Evolutionary conservation across 805 yeast genomes (phyloP).

Genomic region (Hermanozyma aechmeae): DNA sequence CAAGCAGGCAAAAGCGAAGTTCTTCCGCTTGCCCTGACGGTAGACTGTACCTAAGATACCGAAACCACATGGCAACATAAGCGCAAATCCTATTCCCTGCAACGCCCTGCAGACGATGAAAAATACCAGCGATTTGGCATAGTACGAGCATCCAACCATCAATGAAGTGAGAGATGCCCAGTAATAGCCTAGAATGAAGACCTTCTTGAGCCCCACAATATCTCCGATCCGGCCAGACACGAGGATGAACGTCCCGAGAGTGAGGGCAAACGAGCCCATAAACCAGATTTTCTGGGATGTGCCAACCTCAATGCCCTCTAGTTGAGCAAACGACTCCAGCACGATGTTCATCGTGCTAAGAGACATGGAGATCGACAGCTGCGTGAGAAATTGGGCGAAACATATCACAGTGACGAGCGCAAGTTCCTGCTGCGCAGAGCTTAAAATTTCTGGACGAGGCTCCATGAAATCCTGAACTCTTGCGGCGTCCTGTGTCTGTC

Average conservation of each 20-base stretch:
- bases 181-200: conserved; percentile 46
- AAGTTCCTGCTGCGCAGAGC: conserved; percentile 6
- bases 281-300: conserved; percentile 34
- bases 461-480: no score
- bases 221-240: conserved; percentile 68
- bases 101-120: conserved; percentile 49
- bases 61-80: conserved; percentile 49
- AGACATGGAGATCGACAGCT: conserved; percentile 29
- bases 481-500: no score
- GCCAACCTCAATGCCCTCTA: neutral
- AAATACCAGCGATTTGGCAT: conserved; percentile 38
- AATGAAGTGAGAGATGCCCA: conserved; percentile 52
- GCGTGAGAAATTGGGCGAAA: conserved; percentile 26
- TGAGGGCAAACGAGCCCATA: conserved; percentile 60
- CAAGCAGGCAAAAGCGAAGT: conserved; percentile 43
- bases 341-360: conserved; percentile 29
- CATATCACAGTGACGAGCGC: conserved; percentile 6
- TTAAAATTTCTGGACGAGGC: conserved; percentile 5
- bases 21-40: conserved; percentile 37
- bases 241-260: conserved; percentile 65
- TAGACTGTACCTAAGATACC: conserved; percentile 43
- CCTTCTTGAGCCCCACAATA: conserved; percentile 50
- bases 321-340: conserved; percentile 14
- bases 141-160: conserved; percentile 49
- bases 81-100: conserved; percentile 58